Evolutionary conservation across 2,329 filamentous ascomycete genomes (phyloP).

Genomic region (Fusarium sp.): DNA sequence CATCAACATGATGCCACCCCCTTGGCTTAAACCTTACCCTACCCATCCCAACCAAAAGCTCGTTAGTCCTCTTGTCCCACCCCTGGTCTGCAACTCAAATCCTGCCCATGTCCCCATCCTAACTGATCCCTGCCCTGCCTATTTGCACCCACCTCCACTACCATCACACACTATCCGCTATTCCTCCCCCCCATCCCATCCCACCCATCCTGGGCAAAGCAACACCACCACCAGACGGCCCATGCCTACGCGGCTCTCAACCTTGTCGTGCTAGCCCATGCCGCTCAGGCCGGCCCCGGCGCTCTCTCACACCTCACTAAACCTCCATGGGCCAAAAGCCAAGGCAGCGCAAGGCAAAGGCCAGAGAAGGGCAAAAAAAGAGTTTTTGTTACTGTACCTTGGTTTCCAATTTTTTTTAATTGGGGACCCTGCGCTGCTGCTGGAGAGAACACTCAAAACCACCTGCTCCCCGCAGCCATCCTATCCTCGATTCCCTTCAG

Average conservation of each 20-base stretch:
- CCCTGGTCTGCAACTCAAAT: constrained; percentile 40
- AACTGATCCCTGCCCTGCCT: constrained; percentile 27
- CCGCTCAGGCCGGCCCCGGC: constrained; percentile 48
- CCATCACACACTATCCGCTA: neutral
- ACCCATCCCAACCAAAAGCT: constrained; percentile 28
- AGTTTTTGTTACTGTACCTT: constrained; percentile 24
- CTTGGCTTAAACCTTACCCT: constrained; percentile 22
- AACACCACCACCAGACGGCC: constrained; percentile 41
- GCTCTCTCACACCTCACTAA: constrained; percentile 35
- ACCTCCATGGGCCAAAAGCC: constrained; percentile 16
- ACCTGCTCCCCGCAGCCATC: constrained; percentile 45
- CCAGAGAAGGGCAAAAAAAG: constrained; percentile 11
- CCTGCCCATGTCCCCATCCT: constrained; percentile 31
- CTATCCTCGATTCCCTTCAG: constrained; percentile 34
- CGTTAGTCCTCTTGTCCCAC: constrained; percentile 29
- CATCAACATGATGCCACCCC: constrained; percentile 38
- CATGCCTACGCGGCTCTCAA: constrained; percentile 50
- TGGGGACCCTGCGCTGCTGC: constrained; percentile 18
- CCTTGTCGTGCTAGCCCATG: constrained; percentile 49
- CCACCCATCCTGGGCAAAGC: constrained; percentile 8
- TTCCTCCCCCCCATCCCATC: constrained; percentile 5
- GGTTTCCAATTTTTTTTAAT: constrained; percentile 22
- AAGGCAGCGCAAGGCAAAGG: constrained; percentile 24
- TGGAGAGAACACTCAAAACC: constrained; percentile 45
- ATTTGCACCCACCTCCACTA: constrained; percentile 41